Base-by-base conservation (phyloP, 2,329 filamentous ascomycete genomes). In the Phialophora chinensis region DNA sequence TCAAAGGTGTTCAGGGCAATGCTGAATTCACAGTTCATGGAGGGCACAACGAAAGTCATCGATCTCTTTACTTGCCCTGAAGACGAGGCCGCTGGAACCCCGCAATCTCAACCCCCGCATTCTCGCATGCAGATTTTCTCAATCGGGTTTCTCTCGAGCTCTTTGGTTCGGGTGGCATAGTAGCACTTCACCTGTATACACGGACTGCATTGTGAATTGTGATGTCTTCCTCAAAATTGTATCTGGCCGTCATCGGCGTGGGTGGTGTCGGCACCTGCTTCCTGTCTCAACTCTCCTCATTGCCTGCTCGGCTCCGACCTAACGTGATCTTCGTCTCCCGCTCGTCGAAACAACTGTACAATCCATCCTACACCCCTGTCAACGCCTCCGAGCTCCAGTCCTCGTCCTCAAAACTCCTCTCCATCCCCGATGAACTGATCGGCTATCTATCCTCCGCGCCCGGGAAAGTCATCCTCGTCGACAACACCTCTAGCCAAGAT, bases 261-360 rank as follows among this genome's bases (percentile, higher is more conserved):
- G 95, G 95, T 73, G 94, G 94, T 71, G 95, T 98, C 69, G 95
- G 95, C 75, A 93, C 93, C 80, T 88, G 88, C 81, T 97, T 98
- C 84, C 87, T 98, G 70, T 84, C 85, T 72, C 95, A 98, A 80
- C 88, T 98, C 66, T 83, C 90, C 71, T 77, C 82, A 67, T 86
- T 95, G 67, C 88, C 88, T 47, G 86, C 90, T 50, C 85, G 87
- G 6, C 88, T 87, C 61, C 88, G 89, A 78, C 85, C 97, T 66
- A 88, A 86, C 65, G 88, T 98, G 62, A 87, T 93, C 82, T 91
- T 96, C 80, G 88, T 97, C 73, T 89, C 92, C 63, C 93, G 92
- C 63, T 95, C 91, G 79, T 91, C 89, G 74, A 93, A 93, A 79
- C 90, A 91, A 58, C 82, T 97, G 72, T 84, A 87, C 14, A 83